A percentile compares a stretch with the other conserved stretches of the same genome.
These are phyloP conservation scores for Aspergillus luchuensis DNA, from an alignment of 2,329 filamentous ascomycete species.

Conservation along the genomic window DNA sequence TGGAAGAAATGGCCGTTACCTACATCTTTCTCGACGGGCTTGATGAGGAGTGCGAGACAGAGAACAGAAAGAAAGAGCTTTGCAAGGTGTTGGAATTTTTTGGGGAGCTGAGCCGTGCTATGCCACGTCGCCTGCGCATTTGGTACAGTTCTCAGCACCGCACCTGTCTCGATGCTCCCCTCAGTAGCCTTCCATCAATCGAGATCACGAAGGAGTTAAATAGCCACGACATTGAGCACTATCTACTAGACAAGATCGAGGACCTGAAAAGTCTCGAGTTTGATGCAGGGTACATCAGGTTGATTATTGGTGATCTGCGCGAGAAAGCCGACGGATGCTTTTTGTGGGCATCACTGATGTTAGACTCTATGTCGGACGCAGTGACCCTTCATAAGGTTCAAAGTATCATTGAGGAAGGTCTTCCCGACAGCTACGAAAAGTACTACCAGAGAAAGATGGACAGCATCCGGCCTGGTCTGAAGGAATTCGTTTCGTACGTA, in stretches of 20 bases:
- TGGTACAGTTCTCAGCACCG: constrained; percentile 4
- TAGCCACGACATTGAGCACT: neutral
- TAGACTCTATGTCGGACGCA: constrained; percentile 4
- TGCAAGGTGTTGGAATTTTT: constrained; percentile 1
- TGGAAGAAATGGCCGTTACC: neutral
- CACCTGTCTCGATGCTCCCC: neutral
- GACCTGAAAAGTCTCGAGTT: neutral
- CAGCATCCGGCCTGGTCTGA: neutral
- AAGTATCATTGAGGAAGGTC: neutral
- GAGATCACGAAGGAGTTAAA: neutral
- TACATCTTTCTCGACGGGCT: neutral
- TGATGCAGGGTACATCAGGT: neutral
- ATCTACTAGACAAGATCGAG: neutral
- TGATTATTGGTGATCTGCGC: neutral
- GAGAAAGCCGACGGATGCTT: constrained; percentile 8
- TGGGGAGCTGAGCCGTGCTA: neutral
- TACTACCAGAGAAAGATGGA: constrained; percentile 8
- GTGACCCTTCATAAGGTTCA: constrained; percentile 2
- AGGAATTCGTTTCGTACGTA: neutral
- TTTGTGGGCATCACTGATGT: constrained; percentile 3
- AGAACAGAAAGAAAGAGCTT: neutral
- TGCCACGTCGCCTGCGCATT: neutral
- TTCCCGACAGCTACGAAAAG: constrained; percentile 1
- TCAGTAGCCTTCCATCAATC: neutral
- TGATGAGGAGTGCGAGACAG: constrained; percentile 1